Evolutionary conservation across 305 asterid genomes (phyloP), one percentile per base, ranked within the genome.

Genomic region (Fraxinus velutina): DNA sequence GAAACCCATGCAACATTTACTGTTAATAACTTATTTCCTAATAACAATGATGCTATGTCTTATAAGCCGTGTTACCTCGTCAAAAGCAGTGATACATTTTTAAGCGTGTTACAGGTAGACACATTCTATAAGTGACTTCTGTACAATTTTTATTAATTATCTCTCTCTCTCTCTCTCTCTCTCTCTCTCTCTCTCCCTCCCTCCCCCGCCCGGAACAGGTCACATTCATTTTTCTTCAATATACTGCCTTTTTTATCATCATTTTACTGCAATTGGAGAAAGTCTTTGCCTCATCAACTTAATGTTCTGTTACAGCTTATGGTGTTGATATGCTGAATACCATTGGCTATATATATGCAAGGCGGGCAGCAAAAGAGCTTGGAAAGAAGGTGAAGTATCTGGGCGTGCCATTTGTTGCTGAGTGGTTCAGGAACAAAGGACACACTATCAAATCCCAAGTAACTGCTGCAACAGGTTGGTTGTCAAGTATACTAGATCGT

Each of bases 371-470:
- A 30, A 96, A 96, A 91, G 99, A 96, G 87, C 97, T 96, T 78
- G 99, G 99, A 68, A 96, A 96, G 93, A 96, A 96, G 91, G 99
- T 92, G 78, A 93, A 90, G 87, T 92, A 77, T 86, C 87, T 96
- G 86, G 99, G 98, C 10, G 95, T 96, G 80, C 98, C 98, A 80
- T 96, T 96, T 86, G 78, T 96, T 88, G 99, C 98, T 13, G 99
- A 96, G 89, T 96, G 99, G 99, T 94, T 96, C 91, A 90, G 99
- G 86, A 93, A 92, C 88, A 96, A 96, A 92, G 99, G 99, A 75
- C 98, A 94, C 78, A 90, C 87, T 81, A 92, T 96, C 81, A 94
- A 94, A 92, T 96, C 99, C 82, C 99, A 96, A 91, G 97, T 96
- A 73, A 96, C 99, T 71, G 99, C 98, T 75, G 99, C 98, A 82